phyloP scores from a whole-genome alignment of 768 basidiomycete species.

The Pisolithus tinctorius region DNA sequence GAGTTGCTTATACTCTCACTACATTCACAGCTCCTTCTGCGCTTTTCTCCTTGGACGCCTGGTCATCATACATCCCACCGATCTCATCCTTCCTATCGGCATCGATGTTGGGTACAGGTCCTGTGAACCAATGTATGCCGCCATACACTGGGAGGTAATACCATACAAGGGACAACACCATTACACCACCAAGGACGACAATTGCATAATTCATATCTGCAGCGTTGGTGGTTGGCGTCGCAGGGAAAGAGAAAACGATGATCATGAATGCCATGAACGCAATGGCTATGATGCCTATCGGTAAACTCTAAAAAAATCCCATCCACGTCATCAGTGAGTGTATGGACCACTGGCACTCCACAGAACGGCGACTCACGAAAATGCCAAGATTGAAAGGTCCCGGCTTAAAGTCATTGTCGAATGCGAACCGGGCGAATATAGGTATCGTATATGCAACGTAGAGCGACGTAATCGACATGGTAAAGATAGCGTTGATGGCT shows the following conservation, averaged over 20 bases:
- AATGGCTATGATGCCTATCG: constrained; percentile 48
- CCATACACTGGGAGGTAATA: constrained; percentile 69
- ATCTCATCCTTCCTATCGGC: neutral
- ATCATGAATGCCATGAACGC: constrained; percentile 61
- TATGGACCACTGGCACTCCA: too few species aligned
- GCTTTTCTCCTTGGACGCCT: constrained; percentile 5
- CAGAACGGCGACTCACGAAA: constrained; percentile 26
- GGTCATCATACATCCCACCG: neutral
- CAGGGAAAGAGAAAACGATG: constrained; percentile 59
- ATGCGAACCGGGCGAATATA: constrained; percentile 43
- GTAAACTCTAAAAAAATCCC: constrained; percentile 37
- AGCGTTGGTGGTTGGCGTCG: constrained; percentile 37
- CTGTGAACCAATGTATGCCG: constrained; percentile 66
- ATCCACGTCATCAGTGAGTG: constrained; percentile 4
- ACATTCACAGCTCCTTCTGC: neutral
- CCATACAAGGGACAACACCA: constrained; percentile 50
- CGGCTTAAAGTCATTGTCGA: constrained; percentile 37
- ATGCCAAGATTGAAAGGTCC: constrained; percentile 44
- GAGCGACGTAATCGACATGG: constrained; percentile 40
- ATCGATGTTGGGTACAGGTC: constrained; percentile 48
- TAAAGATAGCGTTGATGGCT: constrained; percentile 55
- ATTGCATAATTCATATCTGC: constrained; percentile 66
- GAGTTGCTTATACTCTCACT: neutral
- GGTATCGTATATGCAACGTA: constrained; percentile 46
- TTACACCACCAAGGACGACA: constrained; percentile 56